A percentile compares a stretch with the other conserved stretches of the same genome.
phyloP scores from a whole-genome alignment of 1,284 basidiomycete genomes.

The Tremellales sp. region DNA sequence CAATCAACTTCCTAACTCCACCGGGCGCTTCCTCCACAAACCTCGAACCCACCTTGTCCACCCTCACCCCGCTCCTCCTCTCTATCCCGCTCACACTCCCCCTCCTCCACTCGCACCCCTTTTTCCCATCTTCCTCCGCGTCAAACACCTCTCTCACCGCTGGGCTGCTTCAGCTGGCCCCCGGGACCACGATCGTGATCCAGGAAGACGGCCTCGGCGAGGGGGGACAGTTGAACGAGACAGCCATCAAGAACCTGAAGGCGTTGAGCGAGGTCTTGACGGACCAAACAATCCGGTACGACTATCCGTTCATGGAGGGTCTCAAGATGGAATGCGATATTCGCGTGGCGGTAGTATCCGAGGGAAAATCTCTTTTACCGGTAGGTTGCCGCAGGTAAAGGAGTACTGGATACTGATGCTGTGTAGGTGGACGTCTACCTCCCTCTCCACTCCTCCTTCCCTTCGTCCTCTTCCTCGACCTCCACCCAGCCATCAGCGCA shows the following conservation, averaged over 20 bases:
- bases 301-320: conserved; percentile 46
- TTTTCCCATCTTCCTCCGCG: conserved; percentile 32
- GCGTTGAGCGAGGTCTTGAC: conserved; percentile 33
- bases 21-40: background rate
- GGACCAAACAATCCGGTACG: conserved; percentile 40
- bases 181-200: conserved; percentile 32
- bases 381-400: conserved; percentile 18
- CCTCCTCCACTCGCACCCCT: conserved; percentile 34
- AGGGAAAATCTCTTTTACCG: conserved; percentile 44
- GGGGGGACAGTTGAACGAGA: conserved; percentile 41
- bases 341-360: conserved; percentile 33
- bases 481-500: conserved; percentile 1
- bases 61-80: conserved; percentile 29
- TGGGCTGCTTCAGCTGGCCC: conserved; percentile 41
- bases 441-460: conserved; percentile 12
- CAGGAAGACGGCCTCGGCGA: conserved; percentile 43
- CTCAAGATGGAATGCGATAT: conserved; percentile 44
- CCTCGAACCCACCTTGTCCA: conserved; percentile 14
- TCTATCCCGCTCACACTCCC: conserved; percentile 32
- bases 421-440: conserved; percentile 31
- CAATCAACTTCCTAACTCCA: conserved; percentile 35
- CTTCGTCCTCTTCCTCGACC: conserved; percentile 1
- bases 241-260: conserved; percentile 41
- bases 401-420: conserved; percentile 3
- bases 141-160: conserved; percentile 35